Percentiles rank a stretch among this genome's conserved stretches.
These are phyloP conservation scores for Alternaria angustiovoidea DNA, from an alignment of 2,329 filamentous ascomycete species.

Conservation along the genomic window DNA sequence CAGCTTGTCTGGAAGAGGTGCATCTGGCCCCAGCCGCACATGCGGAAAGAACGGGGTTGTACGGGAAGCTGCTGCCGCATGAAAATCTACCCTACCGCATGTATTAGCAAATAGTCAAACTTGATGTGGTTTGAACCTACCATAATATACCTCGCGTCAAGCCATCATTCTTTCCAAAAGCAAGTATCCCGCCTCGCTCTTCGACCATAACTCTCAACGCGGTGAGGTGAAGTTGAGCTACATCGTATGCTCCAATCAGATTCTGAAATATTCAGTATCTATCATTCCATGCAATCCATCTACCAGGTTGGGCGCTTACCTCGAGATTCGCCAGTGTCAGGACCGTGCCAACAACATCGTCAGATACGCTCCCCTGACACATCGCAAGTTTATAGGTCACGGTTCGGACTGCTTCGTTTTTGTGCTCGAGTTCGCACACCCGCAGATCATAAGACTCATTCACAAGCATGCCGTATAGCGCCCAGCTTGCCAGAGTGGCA, in stretches of 20 bases:
- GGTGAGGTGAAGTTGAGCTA: constrained; percentile 25
- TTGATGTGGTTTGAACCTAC: constrained; percentile 12
- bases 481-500: constrained; percentile 40
- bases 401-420: constrained; percentile 36
- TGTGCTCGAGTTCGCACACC: constrained; percentile 32
- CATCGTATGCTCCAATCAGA: constrained; percentile 35
- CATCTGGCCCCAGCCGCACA: constrained; percentile 25
- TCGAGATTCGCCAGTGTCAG: constrained; percentile 38
- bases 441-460: constrained; percentile 17
- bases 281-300: background rate
- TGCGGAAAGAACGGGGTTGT: constrained; percentile 28
- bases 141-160: constrained; percentile 34
- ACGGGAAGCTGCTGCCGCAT: constrained; percentile 31
- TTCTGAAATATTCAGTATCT: constrained; percentile 22
- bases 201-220: constrained; percentile 34
- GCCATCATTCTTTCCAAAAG: constrained; percentile 37
- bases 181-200: constrained; percentile 30
- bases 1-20: constrained; percentile 27
- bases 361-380: constrained; percentile 25
- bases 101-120: background rate
- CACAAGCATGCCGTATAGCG: constrained; percentile 34
- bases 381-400: constrained; percentile 31
- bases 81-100: constrained; percentile 36
- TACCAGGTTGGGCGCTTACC: constrained; percentile 10
- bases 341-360: constrained; percentile 35